phyloP scores from a whole-genome alignment of 768 basidiomycete species.

The Boletus speciosus region DNA sequence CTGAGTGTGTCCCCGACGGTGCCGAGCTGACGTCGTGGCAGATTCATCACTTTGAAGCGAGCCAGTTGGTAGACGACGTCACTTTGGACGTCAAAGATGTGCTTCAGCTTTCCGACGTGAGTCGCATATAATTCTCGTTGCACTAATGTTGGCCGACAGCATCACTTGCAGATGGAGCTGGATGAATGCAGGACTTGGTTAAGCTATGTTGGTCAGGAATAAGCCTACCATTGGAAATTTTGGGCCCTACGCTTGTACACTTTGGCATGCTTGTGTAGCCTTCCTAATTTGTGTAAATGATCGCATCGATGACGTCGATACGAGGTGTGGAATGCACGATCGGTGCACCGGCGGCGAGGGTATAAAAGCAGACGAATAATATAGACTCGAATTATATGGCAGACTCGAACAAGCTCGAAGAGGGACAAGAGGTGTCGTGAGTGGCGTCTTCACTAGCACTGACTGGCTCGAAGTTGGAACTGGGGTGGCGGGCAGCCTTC shows the following conservation, averaged over 20 bases:
- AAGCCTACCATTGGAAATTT: neutral
- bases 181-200: slow-evolving; percentile 26
- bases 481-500: slow-evolving; percentile 33
- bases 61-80: slow-evolving; percentile 9
- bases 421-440: slow-evolving; percentile 36
- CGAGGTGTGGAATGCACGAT: neutral
- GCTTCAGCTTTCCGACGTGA: slow-evolving; percentile 21
- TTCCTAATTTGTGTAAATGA: slow-evolving; percentile 17
- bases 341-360: neutral
- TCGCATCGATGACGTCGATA: slow-evolving; percentile 10
- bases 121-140: neutral
- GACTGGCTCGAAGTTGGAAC: slow-evolving; percentile 30
- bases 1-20: neutral
- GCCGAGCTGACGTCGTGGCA: slow-evolving; percentile 10
- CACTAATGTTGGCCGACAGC: neutral
- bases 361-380: neutral
- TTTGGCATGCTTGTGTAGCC: neutral
- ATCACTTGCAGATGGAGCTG: slow-evolving; percentile 20
- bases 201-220: slow-evolving; percentile 7
- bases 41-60: slow-evolving; percentile 10
- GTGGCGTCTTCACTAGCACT: too few species aligned
- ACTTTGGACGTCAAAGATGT: slow-evolving; percentile 25
- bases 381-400: slow-evolving; percentile 2
- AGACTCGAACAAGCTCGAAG: slow-evolving; percentile 26
- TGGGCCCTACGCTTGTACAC: too few species aligned